Base-by-base conservation (phyloP, 768 basidiomycete species). In the Auricularia heimuer region DNA sequence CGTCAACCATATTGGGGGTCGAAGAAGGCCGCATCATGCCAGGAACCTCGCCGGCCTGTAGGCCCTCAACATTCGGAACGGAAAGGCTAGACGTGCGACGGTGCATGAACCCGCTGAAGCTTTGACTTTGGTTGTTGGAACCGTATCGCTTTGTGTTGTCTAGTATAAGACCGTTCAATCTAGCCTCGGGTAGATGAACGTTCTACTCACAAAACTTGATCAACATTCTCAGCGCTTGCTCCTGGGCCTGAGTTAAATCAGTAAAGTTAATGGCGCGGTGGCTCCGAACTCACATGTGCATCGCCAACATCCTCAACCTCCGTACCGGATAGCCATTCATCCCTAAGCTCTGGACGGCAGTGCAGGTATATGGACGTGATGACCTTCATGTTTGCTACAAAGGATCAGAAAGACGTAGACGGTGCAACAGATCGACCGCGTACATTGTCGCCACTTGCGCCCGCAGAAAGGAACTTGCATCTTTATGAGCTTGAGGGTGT, bases 391-490 rank as follows among this genome's bases (percentile, higher is more conserved):
- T 98, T 99, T 24, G 93, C 96, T 98, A 71, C 14, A 45, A 62
- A 42, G 29, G 18, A 29, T n/a, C 56, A 42, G 36, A 51, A 16
- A 16, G 35, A 62, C 37, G 34, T 12, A 11, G 3, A n/a, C 47
- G 33, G 44, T 63, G 24, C 24, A 21, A 64, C 51, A 63, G 35
- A 62, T 54, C 24, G 37, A 45, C 61, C 18, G 74, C 84, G 70
- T 76, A 97, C 95, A 90, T 79, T 97, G 94, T 62, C 96, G 82
- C 97, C 97, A 99, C 77, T 96, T 98, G 51, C 96, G 82, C 21
- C 96, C 97, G 72, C 94, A 96, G 75, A 94, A 98, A 2, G 97
- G 97, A 4, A 98, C 94, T 81, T 98, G 97, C 68, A 93, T 95
- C 80, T 99, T 99, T 80, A 98, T 95, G 65, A 98, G 79, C 77